These are phyloP conservation scores for Hondaea fermentalgiana DNA, from an alignment of 108 stramenopile species.

Conservation along the genomic window DNA sequence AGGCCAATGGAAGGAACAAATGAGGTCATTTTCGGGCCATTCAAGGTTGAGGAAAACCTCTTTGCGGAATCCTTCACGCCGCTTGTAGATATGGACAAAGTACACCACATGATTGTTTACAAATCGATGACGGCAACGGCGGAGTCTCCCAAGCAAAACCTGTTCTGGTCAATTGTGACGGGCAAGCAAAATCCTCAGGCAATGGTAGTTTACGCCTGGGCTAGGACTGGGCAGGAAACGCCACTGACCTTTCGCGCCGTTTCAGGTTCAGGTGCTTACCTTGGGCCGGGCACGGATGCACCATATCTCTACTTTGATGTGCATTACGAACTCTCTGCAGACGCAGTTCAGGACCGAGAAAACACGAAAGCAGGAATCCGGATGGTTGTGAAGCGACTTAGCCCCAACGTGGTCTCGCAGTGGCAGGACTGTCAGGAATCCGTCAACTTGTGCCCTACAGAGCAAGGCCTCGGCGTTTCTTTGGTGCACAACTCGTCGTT, in stretches of 20 bases:
- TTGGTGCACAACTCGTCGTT: neutral
- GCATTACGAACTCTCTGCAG: neutral
- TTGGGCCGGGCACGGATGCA: neutral
- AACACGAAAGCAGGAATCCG: neutral
- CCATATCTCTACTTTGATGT: neutral
- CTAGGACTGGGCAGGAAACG: neutral
- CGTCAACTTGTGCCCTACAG: neutral
- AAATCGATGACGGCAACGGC: neutral
- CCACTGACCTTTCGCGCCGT: neutral
- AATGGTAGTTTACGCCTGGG: conserved; percentile 4
- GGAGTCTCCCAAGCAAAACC: neutral
- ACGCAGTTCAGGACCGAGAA: neutral
- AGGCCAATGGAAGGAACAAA: neutral
- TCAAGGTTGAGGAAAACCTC: neutral
- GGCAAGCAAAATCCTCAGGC: neutral
- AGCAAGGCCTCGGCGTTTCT: neutral
- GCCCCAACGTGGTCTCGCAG: neutral
- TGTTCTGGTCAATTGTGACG: neutral
- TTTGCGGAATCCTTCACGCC: neutral
- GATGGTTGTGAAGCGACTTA: neutral
- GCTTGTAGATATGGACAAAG: neutral
- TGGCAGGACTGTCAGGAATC: neutral
- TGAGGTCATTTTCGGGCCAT: neutral
- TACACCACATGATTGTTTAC: neutral
- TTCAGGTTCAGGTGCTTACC: neutral